Base-by-base conservation (phyloP, 1,284 basidiomycete species). In the Jaminaea rosea region DNA sequence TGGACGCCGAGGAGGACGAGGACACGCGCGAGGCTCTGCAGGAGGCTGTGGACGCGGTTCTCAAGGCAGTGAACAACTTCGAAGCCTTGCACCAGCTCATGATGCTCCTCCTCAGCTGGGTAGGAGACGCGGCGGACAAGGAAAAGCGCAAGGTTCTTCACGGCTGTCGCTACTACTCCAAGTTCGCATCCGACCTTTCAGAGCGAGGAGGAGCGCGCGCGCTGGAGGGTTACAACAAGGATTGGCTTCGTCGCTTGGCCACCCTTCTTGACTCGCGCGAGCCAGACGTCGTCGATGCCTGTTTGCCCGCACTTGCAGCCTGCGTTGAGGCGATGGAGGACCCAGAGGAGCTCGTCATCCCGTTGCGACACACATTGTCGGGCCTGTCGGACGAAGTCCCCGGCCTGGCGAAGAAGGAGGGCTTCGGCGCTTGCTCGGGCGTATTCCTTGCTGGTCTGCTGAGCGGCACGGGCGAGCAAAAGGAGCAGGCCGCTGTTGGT, bases 311-410 rank as follows among this genome's bases (percentile, higher is more conserved):
- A 0, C 79, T 98, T 41, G 91, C 96, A 49, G 80, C 80, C 11
- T 89, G 96, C 62, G 83, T 96, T 75, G 96, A 92, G 77, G 85
- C 86, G 37, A 98, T 97, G 77, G 88, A 92, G 65, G 89, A 96
- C 64, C 78, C 94, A 45, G 91, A 96, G 70, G 82, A 56, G 15
- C 50, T 73, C 28, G 69, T 71, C 13, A 60, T 69, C 1, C 85
- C 93, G 4, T 80, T 98, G 6, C 84, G 91, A 17, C 80, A 90
- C 41, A 86, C 86, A 1, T 86, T 98, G 69, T 42, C 39, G 39
- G 23, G 39, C 19, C 23, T 42, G 39, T 24, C 39, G 2, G 39
- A 24, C 4, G 94, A 97, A 75, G 81, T 81, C 8, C 85, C 86
- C 0, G 91, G 90, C 4, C 39, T 42, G 24, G 80, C 83, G 1